Conservation (phyloP, 1,284 basidiomycete genomes). For the Butyriboletus appendiculatus region DNA sequence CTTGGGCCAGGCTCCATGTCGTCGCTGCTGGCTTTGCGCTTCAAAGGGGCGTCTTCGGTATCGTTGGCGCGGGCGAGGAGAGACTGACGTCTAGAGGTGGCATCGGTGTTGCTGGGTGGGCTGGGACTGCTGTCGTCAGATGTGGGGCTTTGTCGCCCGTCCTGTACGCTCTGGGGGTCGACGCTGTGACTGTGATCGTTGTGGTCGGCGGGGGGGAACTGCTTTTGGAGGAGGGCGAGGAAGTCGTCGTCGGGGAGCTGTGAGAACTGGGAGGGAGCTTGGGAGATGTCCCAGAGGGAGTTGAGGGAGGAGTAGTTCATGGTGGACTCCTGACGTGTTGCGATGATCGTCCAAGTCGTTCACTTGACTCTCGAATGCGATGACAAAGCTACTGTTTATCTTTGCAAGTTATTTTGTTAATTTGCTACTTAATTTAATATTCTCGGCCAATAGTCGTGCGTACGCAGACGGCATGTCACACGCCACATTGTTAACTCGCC, state of each 20-base stretch:
- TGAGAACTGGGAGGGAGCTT: slow-evolving; percentile 56
- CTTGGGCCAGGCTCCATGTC: slow-evolving; percentile 60
- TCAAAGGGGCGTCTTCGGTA: slow-evolving; percentile 49
- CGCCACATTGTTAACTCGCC: background rate
- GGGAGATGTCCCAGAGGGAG: slow-evolving; percentile 69
- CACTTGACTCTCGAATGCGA: background rate
- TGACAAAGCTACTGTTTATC: slow-evolving; percentile 8
- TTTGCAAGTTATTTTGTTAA: background rate
- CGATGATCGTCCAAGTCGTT: slow-evolving; percentile 2
- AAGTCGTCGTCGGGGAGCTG: slow-evolving; percentile 75
- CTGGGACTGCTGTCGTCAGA: slow-evolving; percentile 77
- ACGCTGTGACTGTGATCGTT: slow-evolving; percentile 26
- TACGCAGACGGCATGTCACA: background rate
- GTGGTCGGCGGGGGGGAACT: slow-evolving; percentile 48
- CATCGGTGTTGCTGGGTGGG: slow-evolving; percentile 51
- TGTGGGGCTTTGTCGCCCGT: slow-evolving; percentile 44
- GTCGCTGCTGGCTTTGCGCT: slow-evolving; percentile 73
- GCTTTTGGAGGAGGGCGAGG: slow-evolving; percentile 73
- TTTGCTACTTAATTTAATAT: background rate
- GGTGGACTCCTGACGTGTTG: slow-evolving; percentile 4
- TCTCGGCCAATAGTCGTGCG: background rate
- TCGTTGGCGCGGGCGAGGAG: slow-evolving; percentile 39
- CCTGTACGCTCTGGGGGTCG: slow-evolving; percentile 54
- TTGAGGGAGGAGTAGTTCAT: slow-evolving; percentile 32
- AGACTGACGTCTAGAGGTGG: slow-evolving; percentile 31